Conservation (phyloP, 345 rosid species). For the Abelmoschus esculentus region DNA sequence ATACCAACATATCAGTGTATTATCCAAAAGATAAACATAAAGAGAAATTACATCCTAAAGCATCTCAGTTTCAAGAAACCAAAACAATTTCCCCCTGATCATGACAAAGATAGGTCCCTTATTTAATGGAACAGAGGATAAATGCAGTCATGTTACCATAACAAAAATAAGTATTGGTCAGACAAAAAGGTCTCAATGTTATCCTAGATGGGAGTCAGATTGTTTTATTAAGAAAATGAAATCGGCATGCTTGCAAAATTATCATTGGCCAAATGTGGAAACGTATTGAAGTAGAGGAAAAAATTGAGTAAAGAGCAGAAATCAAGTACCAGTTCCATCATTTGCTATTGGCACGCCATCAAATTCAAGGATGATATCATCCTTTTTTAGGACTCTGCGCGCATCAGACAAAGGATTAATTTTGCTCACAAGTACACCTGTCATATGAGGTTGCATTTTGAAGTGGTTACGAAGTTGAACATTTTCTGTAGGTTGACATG, state of each 20-base stretch:
- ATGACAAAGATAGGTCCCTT: neutral
- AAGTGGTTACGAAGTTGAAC: slow-evolving; percentile 59
- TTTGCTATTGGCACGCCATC: slow-evolving; percentile 79
- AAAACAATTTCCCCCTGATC: neutral
- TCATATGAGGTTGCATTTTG: slow-evolving; percentile 55
- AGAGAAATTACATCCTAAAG: neutral
- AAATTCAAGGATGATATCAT: slow-evolving; percentile 68
- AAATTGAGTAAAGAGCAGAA: neutral
- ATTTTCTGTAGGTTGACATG: slow-evolving; percentile 83
- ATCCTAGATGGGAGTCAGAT: neutral
- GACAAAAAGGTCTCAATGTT: neutral
- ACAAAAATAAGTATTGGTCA: neutral
- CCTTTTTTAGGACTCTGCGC: slow-evolving; percentile 47
- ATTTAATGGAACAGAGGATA: neutral
- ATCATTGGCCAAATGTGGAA: neutral
- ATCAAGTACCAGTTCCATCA: slow-evolving; percentile 70
- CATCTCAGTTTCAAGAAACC: neutral
- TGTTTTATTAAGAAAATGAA: neutral
- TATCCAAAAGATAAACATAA: neutral
- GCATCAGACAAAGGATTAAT: slow-evolving; percentile 76
- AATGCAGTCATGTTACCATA: neutral
- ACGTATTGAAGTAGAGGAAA: neutral
- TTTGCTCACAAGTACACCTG: slow-evolving; percentile 75
- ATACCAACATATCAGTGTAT: neutral
- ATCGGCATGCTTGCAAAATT: neutral